Evolutionary conservation across 2,329 filamentous ascomycete genomes (phyloP), one percentile per base, ranked within the genome.

Genomic region (Fusarium keratoplasticum): DNA sequence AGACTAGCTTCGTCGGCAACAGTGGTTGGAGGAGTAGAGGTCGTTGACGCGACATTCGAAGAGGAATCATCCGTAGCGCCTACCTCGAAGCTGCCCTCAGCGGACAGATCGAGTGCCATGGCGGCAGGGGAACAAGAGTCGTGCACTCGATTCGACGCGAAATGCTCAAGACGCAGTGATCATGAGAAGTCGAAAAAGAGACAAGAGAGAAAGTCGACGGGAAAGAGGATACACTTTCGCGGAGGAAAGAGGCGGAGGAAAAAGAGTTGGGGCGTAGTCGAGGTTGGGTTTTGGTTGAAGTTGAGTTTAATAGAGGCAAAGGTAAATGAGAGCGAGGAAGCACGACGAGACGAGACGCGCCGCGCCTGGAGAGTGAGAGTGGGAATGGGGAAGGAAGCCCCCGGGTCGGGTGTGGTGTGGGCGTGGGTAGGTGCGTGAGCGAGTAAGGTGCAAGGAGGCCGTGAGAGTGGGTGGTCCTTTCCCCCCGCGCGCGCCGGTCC

Each of bases 21-120:
- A 75, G 90, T 93, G 58, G 91, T 93, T 27, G 91, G 90, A 55
- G 92, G 91, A 66, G 92, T 93, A 22, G 89, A 92, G 76, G 85
- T 87, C 29, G 86, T 84, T 59, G 88, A 89, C 84, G 88, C 87
- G 85, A 87, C 83, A 76, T 88, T 82, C 78, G 84, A 87, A 60
- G 86, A 86, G 52, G 81, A 82, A 68, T 87, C 85, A 63, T 79
- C 77, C 31, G 68, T 71, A 61, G 55, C 69, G 66, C 66, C 70
- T 42, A 66, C 68, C 66, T 77, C 75, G 69, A 82, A 79, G 78
- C 77, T 80, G 77, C 76, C 79, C 64, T 84, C 82, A 47, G 76
- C 73, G 61, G 82, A 80, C 64, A 78, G 67, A 11, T 72, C 66
- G 73, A 82, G 72, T 66, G 80, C 77, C 80, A 83, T 82, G 72